Conservation (phyloP, 768 basidiomycete species). For the Panus rudis region DNA sequence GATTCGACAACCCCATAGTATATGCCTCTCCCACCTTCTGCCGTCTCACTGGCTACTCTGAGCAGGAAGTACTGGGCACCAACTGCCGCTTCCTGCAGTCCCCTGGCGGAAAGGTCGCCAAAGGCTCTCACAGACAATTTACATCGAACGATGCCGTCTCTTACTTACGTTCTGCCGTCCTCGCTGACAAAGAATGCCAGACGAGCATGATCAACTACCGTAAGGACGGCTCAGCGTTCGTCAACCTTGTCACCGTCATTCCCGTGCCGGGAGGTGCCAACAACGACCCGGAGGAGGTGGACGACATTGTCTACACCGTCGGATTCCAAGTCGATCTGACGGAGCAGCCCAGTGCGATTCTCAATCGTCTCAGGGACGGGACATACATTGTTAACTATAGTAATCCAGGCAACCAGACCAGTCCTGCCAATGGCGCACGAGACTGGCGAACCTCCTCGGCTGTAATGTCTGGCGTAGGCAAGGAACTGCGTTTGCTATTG, state of each 20-base stretch:
- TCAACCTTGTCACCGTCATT: constrained; percentile 89
- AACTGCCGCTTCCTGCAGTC: constrained; percentile 92
- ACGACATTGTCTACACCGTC: constrained; percentile 78
- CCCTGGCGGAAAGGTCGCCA: constrained; percentile 51
- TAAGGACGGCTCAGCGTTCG: constrained; percentile 78
- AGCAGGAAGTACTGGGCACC: constrained; percentile 72
- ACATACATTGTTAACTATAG: constrained; percentile 65
- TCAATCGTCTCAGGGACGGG: constrained; percentile 74
- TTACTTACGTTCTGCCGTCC: constrained; percentile 57
- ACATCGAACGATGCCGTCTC: constrained; percentile 63
- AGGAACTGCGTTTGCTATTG: constrained; percentile 44
- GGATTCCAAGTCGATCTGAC: constrained; percentile 95
- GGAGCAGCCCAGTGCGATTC: constrained; percentile 77
- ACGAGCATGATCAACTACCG: constrained; percentile 82
- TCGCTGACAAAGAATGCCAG: constrained; percentile 82
- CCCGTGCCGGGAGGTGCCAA: constrained; percentile 61
- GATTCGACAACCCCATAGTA: constrained; percentile 80
- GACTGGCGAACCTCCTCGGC: constrained; percentile 27
- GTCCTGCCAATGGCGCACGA: constrained; percentile 14
- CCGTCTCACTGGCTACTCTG: constrained; percentile 65
- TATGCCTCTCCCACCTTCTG: constrained; percentile 87
- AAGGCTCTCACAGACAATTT: constrained; percentile 48
- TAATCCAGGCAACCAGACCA: constrained; percentile 7
- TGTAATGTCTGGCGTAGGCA: constrained; percentile 36
- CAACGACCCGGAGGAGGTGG: constrained; percentile 43